Base-by-base conservation (phyloP, 176 grass and related monocot genomes). In the Oropetium thomaeum region DNA sequence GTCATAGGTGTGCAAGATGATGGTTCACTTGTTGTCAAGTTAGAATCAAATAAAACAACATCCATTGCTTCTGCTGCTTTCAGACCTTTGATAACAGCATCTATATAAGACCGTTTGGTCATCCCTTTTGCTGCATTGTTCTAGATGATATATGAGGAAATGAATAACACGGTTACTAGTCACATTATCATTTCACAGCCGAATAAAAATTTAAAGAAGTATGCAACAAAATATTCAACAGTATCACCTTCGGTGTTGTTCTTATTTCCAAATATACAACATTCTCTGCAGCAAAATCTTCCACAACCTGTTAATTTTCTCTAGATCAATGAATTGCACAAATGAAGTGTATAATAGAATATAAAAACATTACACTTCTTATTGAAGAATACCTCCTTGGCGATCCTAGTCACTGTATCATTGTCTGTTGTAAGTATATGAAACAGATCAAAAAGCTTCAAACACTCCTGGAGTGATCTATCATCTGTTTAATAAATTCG, bases 241-340 rank as follows among this genome's bases (percentile, higher is more conserved):
- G 35, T 32, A 74, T 22, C 53, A 98, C 95, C 88, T 98, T 98
- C 64, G 95, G 95, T 48, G 95, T 98, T 22, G 95, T 94, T 84
- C 95, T 92, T 73, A 98, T 81, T 85, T 98, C 91, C 69, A 98
- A 63, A 89, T 98, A 94, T 33, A 94, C 75, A 69, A 90, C 90
- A 87, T 98, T 98, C 78, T 98, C 95, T 25, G 86, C 86, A 66
- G 95, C 88, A 81, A 98, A 98, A 89, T 98, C 95, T 87, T 91
- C 86, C 10, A 98, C 84, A 20, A 84, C 95, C 90, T 93, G 74
- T 64, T 52, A 48, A 30, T 75, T 81, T 80, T 66, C 40, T 65
- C 3, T 25, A 1, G 26, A 22, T 30, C 48, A 73, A 42, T 80
- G 57, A 61, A 79, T 28, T 29, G 20, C 23, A 27, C 16, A 83